Evolutionary conservation across 768 basidiomycete species (phyloP), one percentile per base, ranked within the genome.

Genomic region (Scleroderma citrinum): DNA sequence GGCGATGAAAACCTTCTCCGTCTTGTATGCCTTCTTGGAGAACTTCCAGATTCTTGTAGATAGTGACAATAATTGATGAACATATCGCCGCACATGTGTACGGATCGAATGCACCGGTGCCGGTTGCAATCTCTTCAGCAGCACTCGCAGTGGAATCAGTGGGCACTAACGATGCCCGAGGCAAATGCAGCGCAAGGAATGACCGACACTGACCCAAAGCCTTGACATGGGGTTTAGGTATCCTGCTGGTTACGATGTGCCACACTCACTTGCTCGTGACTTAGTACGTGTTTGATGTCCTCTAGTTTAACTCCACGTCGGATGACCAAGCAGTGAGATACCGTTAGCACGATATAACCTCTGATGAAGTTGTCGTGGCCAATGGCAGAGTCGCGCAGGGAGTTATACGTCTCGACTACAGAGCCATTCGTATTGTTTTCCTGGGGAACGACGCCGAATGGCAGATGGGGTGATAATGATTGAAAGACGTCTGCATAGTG

Each of bases 391-490:
- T 51, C 54, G 21, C 83, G 81, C 41, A 90, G 66, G 30, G 69
- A 53, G 58, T 88, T 82, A 58, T 86, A 89, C 1, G 86, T 85
- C 63, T 92, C 88, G 19, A 79, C 67, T 7, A 92, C 88, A 16
- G 69, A 71, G 11, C 88, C 88, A 55, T 82, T 83, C 31, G 80
- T 84, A 14, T 81, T 81, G 56, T 92, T 92, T 65, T 92, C 88
- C 62, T 87, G 84, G 19, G 88, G 88, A 24, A 90, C 71, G n/a
- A 91, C 72, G 21, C 77, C 87, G 42, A 80, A 71, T 29, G 69
- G 65, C 13, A 67, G 59, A 6, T 60, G 61, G 11, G 68, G 48
- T 6, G 77, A 73, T 35, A 90, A 63, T 16, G 75, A 64, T 38
- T 72, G 61, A 51, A 85, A 82, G 20, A 83, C 80, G 50, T 77